Base-by-base conservation (phyloP, 2,329 filamentous ascomycete species). In the Colletotrichum chlorophyti region DNA sequence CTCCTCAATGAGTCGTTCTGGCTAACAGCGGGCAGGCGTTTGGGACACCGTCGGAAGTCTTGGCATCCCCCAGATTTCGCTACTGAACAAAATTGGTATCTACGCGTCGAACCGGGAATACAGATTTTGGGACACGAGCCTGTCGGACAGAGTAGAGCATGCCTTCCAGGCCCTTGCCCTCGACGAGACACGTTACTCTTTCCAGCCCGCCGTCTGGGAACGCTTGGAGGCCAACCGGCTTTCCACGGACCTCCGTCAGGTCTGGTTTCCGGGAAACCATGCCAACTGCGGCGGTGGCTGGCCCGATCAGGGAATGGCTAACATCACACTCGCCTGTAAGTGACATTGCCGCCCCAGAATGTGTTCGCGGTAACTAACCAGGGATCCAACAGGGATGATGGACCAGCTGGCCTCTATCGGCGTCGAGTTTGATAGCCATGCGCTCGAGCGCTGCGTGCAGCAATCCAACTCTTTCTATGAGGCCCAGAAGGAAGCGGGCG, bases 181-280 rank as follows among this genome's bases (percentile, higher is more conserved):
- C 2, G 83, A 86, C 55, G 84, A 87, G 68, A 79, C 76, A 17
- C 78, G 83, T 8, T 69, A 77, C 1, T 77, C 82, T 0, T 87
- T 86, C 58, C 72, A 70, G n/a, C 82, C 83, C 11, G 80, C 83
- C 2, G 69, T 86, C 2, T 86, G 81, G 83, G 79, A 83, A 63
- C 72, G 77, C 17, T 69, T 71, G 8, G 69, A 70, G 0, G 67
- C 71, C 23, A 73, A 76, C 26, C 70, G 68, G 31, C 65, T 70
- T 12, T 72, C 68, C 19, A 79, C 78, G 2, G 74, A 82, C 58
- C 70, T 82, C 40, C 73, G 78, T 24, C 80, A 82, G 61, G 78
- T 81, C 11, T 88, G 86, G 86, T 92, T 93, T 65, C 86, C 89
- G 0, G 89, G 89, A 6, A 84, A 83, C 46, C 90, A 93, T 67